Conservation (phyloP, 2,329 filamentous ascomycete genomes). For the Parasarocladium wereldwijsianum region DNA sequence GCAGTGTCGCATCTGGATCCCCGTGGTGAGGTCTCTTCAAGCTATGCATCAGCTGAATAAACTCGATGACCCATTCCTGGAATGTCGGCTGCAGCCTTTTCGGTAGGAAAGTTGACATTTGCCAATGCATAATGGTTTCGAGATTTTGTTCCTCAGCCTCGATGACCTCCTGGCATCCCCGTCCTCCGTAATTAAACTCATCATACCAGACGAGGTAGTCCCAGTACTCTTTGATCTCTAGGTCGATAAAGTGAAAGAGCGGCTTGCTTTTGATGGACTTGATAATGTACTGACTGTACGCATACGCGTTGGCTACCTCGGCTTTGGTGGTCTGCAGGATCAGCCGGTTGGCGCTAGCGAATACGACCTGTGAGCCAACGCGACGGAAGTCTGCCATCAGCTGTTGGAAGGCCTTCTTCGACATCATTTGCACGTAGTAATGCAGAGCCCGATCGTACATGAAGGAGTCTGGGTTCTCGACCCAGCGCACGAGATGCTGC, state of each 20-base stretch:
- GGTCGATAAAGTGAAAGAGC: conserved; percentile 90
- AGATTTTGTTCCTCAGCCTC: conserved; percentile 60
- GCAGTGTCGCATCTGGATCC: conserved; percentile 33
- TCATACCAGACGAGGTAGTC: conserved; percentile 99
- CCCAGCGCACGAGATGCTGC: conserved; percentile 93
- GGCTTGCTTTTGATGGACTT: conserved; percentile 95
- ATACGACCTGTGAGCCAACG: conserved; percentile 91
- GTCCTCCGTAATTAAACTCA: conserved; percentile 96
- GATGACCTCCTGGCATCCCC: conserved; percentile 71
- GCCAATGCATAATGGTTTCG: conserved; percentile 96
- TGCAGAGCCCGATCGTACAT: conserved; percentile 90
- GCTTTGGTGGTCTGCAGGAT: conserved; percentile 92
- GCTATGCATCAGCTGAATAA: conserved; percentile 84
- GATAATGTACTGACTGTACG: conserved; percentile 93
- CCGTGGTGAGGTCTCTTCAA: conserved; percentile 54
- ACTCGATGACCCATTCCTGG: conserved; percentile 86
- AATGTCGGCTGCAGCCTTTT: conserved; percentile 68
- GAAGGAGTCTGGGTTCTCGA: conserved; percentile 83
- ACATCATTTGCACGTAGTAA: conserved; percentile 98
- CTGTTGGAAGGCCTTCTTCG: conserved; percentile 89
- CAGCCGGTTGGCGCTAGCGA: conserved; percentile 77
- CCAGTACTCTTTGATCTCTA: conserved; percentile 98
- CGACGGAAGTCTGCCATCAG: conserved; percentile 93
- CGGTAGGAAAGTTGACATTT: conserved; percentile 82
- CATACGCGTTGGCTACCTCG: conserved; percentile 91